Base-by-base conservation (phyloP, 805 yeast genomes). In the Hemisphaericaspora nanyangensis region DNA sequence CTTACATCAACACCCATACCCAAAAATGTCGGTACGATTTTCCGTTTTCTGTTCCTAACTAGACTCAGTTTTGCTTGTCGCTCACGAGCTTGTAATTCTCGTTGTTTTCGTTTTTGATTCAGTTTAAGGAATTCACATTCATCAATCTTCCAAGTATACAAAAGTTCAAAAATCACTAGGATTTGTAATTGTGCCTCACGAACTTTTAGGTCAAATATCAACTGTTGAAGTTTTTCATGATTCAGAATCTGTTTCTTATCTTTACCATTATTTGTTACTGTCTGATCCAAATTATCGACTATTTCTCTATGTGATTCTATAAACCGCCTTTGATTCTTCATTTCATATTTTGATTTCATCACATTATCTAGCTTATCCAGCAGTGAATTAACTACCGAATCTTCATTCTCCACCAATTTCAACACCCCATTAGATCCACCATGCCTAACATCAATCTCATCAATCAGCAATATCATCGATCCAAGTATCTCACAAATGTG, bases 121-220 rank as follows among this genome's bases (percentile, higher is more conserved):
- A 34, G 40, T 29, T 39, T 58, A 49, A 66, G 57, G 50, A 59
- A 68, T 15, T 45, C 57, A 18, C 43, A 51, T 52, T 61, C 74
- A 38, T 69, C 70, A 6, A 67, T 43, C 5, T 53, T 55, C 40
- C 62, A 52, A 8, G 59, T 34, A 17, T 54, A 45, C 3, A 78
- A 52, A 3, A 76, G 39, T 46, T 79, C 84, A 29, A 79, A 47
- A 2, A 74, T 44, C 1, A 77, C 43, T 2, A 79, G 47, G 0
- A 77, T 59, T 49, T 79, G 84, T 24, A 79, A 50, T 44, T 77
- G 81, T 1, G 80, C 73, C 45, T 79, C 84, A 26, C 82, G 58
- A 2, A 74, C 61, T 45, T 77, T 79, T 42, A 78, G 58, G 28
- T 69, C 65, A 28, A 61, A 52, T 2, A 64, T 50, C 1, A 72